A percentile compares a stretch with the other conserved stretches of the same genome.
These are phyloP conservation scores for Rheum nobile DNA, from an alignment of 148 eudicot genomes.

Conservation along the genomic window DNA sequence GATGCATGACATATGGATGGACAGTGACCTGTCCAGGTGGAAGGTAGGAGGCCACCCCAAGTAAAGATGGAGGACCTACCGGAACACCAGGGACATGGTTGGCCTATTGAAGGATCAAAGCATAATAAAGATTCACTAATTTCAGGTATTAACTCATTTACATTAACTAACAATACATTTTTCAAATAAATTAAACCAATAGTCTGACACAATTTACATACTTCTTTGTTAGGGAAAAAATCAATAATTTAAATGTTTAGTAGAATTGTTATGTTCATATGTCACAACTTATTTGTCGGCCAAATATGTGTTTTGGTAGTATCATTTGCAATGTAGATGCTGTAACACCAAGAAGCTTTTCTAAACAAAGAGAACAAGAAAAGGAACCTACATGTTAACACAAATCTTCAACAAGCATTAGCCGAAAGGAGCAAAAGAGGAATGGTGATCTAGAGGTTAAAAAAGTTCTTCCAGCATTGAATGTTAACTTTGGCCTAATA, in stretches of 20 bases:
- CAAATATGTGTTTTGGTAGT: neutral
- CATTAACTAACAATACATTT: neutral
- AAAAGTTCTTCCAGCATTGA: neutral
- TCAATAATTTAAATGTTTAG: neutral
- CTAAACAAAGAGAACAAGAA: neutral
- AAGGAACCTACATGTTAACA: neutral
- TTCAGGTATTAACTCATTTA: neutral
- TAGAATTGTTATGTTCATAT: neutral
- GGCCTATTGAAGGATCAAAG: slow-evolving; percentile 24
- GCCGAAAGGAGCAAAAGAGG: neutral
- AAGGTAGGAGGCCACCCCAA: slow-evolving; percentile 73
- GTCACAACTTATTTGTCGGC: neutral
- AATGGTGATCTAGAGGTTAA: neutral
- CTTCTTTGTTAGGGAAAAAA: neutral
- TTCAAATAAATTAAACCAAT: neutral
- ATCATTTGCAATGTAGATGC: neutral
- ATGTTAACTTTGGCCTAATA: neutral
- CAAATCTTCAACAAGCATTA: neutral
- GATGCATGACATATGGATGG: slow-evolving; percentile 82
- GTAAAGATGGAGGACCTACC: slow-evolving; percentile 47
- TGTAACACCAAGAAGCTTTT: neutral
- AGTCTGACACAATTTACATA: neutral
- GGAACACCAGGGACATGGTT: slow-evolving; percentile 52
- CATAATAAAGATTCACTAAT: neutral
- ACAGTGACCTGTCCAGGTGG: slow-evolving; percentile 67